A percentile compares a stretch with the other conserved stretches of the same genome.
These are phyloP conservation scores for Bretschneidera sinensis DNA, from an alignment of 345 rosid genomes.

Conservation along the genomic window DNA sequence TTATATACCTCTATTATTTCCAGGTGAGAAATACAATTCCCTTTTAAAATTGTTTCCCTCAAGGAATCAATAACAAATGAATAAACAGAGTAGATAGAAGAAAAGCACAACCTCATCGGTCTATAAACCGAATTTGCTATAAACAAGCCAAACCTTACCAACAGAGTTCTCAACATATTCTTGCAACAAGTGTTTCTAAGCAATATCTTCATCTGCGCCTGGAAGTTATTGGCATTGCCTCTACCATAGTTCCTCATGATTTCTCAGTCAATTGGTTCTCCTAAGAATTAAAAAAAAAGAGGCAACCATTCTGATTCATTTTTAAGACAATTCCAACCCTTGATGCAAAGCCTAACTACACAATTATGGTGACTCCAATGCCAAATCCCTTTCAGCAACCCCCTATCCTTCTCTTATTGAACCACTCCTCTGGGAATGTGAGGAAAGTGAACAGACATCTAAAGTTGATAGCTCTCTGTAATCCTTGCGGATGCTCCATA, in stretches of 20 bases:
- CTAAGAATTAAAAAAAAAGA: no score
- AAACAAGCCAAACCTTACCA: not conserved
- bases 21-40: not conserved
- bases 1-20: no score
- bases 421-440: conserved; percentile 32
- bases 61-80: no score
- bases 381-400: not conserved
- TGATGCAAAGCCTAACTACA: not conserved
- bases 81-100: not conserved
- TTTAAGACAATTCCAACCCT: not conserved
- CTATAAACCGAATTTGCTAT: conserved; percentile 5
- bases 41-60: not conserved
- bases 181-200: conserved; percentile 2
- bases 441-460: conserved; percentile 29
- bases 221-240: not conserved
- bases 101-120: not conserved
- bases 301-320: not conserved
- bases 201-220: no score
- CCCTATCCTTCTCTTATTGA: conserved; percentile 23
- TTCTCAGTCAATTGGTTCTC: not conserved
- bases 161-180: not conserved
- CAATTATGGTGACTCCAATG: not conserved
- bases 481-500: conserved; percentile 86
- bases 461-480: conserved; percentile 44
- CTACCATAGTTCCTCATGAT: no score